phyloP scores from a whole-genome alignment of 495 filamentous ascomycete genomes.

The Amniculicola lignicola region DNA sequence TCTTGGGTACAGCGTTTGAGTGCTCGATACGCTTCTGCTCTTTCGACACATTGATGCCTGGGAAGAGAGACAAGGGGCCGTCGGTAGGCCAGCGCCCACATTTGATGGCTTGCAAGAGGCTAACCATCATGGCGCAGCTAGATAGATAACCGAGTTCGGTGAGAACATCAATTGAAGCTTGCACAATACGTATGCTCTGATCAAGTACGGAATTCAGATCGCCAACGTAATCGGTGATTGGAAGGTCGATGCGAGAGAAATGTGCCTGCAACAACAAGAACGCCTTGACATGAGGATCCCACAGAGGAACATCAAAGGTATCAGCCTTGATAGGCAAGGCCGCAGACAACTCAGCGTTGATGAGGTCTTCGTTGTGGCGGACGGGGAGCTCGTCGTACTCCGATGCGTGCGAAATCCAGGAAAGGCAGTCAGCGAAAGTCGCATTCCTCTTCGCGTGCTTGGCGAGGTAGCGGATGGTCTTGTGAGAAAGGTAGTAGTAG shows the following conservation, averaged over 20 bases:
- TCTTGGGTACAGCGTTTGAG: constrained; percentile 37
- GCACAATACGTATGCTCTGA: constrained; percentile 92
- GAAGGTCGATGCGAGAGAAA: constrained; percentile 86
- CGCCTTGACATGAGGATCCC: constrained; percentile 97
- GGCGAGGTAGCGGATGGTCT: constrained; percentile 82
- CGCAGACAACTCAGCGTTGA: constrained; percentile 86
- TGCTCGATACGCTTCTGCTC: constrained; percentile 42
- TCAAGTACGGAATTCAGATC: constrained; percentile 82
- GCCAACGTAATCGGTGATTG: constrained; percentile 95
- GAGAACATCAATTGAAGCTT: constrained; percentile 86
- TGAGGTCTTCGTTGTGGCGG: constrained; percentile 98
- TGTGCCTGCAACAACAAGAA: constrained; percentile 93
- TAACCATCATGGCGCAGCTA: constrained; percentile 73
- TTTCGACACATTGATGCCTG: constrained; percentile 60
- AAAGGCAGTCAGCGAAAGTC: constrained; percentile 77
- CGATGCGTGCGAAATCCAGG: constrained; percentile 88
- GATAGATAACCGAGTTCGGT: constrained; percentile 82
- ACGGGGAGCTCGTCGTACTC: constrained; percentile 98
- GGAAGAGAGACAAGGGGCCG: constrained; percentile 72
- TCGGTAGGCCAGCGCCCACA: constrained; percentile 88
- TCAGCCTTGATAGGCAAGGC: constrained; percentile 69
- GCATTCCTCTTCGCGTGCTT: constrained; percentile 72
- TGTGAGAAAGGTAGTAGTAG: constrained; percentile 98
- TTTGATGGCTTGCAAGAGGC: constrained; percentile 86
- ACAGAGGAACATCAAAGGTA: constrained; percentile 78